phyloP scores from a whole-genome alignment of 768 basidiomycete genomes.

The Leccinellum luteum region DNA sequence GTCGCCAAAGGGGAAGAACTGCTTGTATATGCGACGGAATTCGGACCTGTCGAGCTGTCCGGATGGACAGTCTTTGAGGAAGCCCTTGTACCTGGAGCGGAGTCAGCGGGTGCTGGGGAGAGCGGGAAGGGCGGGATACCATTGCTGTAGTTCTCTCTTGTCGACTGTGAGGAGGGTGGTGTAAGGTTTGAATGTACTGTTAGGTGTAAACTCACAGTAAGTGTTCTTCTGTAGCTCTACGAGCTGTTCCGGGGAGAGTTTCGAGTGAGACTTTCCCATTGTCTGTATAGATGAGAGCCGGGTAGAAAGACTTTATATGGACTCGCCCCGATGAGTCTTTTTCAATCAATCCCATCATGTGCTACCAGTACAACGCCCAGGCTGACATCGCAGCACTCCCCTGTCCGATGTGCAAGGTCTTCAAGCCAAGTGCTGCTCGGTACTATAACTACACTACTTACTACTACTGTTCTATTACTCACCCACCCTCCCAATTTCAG shows the following conservation, averaged over 20 bases:
- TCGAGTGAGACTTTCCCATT: conserved; percentile 98
- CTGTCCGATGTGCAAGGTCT: conserved; percentile 87
- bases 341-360: conserved; percentile 47
- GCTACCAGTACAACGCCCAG: conserved; percentile 66
- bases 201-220: conserved; percentile 69
- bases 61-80: conserved; percentile 97
- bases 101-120: conserved; percentile 8
- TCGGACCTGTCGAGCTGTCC: conserved; percentile 95
- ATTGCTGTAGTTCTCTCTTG: conserved; percentile 96
- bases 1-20: conserved; percentile 99
- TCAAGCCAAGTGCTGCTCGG: conserved; percentile 59
- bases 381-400: conserved; percentile 60
- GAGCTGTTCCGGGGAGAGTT: conserved; percentile 91
- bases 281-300: conserved; percentile 32
- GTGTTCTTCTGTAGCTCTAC: conserved; percentile 96
- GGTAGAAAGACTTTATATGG: conserved; percentile 21
- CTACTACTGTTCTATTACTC: too few relatives aligned
- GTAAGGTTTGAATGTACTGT: conserved; percentile 13
- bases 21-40: conserved; percentile 97
- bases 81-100: conserved; percentile 89
- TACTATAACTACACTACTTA: too few relatives aligned
- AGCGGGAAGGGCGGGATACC: conserved; percentile 46
- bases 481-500: conserved; percentile 48
- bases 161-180: conserved; percentile 56
- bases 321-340: neutral